These are phyloP conservation scores for Sanghuangporus sanghuang DNA, from an alignment of 1,284 basidiomycete species.

Conservation along the genomic window DNA sequence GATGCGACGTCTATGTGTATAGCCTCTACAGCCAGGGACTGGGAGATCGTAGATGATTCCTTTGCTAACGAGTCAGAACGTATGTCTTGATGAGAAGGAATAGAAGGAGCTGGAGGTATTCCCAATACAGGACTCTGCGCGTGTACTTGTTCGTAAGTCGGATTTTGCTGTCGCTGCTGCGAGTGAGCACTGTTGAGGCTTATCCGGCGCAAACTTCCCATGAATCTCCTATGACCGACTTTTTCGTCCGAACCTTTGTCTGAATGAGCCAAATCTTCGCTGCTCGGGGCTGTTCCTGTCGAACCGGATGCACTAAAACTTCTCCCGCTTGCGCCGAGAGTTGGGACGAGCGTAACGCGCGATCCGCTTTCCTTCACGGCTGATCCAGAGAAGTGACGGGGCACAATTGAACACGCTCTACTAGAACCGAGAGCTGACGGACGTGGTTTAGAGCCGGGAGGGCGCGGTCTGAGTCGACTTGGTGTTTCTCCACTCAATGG, in stretches of 20 bases:
- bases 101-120: neutral
- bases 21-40: neutral
- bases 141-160: neutral
- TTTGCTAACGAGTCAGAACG: neutral
- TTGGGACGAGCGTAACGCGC: neutral
- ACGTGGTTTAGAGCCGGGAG: neutral
- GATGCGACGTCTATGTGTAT: slow-evolving; percentile 8
- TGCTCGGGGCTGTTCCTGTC: slow-evolving; percentile 19
- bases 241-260: slow-evolving; percentile 22
- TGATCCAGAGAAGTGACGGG: slow-evolving; percentile 14
- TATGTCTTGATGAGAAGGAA: neutral
- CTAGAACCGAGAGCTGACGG: neutral
- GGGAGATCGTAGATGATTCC: neutral
- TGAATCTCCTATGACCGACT: slow-evolving; percentile 48
- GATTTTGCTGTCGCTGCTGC: neutral
- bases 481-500: slow-evolving; percentile 6
- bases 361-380: slow-evolving; percentile 9
- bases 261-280: slow-evolving; percentile 22
- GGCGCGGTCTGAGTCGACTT: slow-evolving; percentile 6
- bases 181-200: slow-evolving; percentile 46
- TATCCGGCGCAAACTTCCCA: slow-evolving; percentile 61
- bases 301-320: neutral
- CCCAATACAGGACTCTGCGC: neutral
- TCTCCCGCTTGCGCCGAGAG: neutral
- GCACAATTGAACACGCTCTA: slow-evolving; percentile 1